These are phyloP conservation scores for Eremothecium sinecaudum DNA, from an alignment of 1,139 yeast species.

Conservation along the genomic window DNA sequence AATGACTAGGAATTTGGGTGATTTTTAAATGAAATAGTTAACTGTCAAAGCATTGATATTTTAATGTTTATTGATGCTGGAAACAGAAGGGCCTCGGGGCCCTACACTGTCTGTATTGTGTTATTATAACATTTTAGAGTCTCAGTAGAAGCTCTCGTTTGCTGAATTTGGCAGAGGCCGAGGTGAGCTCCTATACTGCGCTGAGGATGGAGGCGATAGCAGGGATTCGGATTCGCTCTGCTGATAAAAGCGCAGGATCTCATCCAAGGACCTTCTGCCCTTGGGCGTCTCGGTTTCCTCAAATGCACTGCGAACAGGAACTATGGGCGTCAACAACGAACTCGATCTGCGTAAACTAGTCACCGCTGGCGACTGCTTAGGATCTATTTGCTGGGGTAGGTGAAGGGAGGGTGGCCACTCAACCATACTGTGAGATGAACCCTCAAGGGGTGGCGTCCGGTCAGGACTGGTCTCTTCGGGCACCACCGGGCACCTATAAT, in stretches of 20 bases:
- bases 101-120: no score
- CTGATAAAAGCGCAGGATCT: constrained; percentile 23
- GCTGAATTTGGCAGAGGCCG: no score
- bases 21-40: no score
- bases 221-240: constrained; percentile 17
- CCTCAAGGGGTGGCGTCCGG: background rate
- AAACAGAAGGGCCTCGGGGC: no score
- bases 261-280: constrained; percentile 24
- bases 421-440: constrained; percentile 8
- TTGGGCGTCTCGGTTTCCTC: constrained; percentile 14
- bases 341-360: constrained; percentile 12
- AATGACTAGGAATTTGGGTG: no score
- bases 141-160: no score
- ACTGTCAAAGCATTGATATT: no score
- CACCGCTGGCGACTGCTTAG: constrained; percentile 1
- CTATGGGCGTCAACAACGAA: constrained; percentile 17
- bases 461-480: constrained; percentile 16
- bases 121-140: no score
- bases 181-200: no score
- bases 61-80: no score
- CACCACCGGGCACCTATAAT: constrained; percentile 26
- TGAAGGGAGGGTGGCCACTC: constrained; percentile 10
- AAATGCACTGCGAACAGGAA: constrained; percentile 11
- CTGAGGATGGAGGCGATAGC: no score
- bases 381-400: constrained; percentile 6